A percentile compares a stretch with the other conserved stretches of the same genome.
Conservation (phyloP, 352 stramenopile species). For the Albugo candida region DNA sequence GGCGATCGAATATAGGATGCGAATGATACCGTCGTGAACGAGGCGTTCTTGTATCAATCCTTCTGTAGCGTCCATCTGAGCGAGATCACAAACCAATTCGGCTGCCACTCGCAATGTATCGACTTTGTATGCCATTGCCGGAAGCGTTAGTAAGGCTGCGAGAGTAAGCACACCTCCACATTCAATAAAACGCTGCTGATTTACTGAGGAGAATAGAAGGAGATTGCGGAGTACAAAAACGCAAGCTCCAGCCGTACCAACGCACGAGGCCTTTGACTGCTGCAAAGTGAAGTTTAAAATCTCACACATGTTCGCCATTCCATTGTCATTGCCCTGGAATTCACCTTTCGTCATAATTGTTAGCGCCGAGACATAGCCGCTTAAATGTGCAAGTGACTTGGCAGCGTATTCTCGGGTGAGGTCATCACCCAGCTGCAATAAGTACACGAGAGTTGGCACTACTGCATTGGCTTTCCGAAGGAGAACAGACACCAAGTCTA, state of each 20-base stretch:
- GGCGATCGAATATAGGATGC: conserved; percentile 33
- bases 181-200: conserved; percentile 41
- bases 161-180: conserved; percentile 43
- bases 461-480: conserved; percentile 51
- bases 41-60: conserved; percentile 24
- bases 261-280: conserved; percentile 27
- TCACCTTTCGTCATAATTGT: conserved; percentile 2
- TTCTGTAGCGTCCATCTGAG: conserved; percentile 14
- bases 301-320: conserved; percentile 24
- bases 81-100: conserved; percentile 47
- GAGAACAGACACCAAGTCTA: conserved; percentile 20
- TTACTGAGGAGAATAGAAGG: conserved; percentile 22
- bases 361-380: conserved; percentile 22
- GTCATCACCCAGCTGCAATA: conserved; percentile 42
- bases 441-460: conserved; percentile 31
- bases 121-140: conserved; percentile 24
- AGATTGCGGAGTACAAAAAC: conserved; percentile 60
- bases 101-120: conserved; percentile 27
- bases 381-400: conserved; percentile 43
- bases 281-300: conserved; percentile 56
- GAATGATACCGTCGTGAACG: conserved; percentile 51
- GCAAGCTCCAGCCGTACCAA: conserved; percentile 30
- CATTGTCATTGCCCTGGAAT: conserved; percentile 1
- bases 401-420: conserved; percentile 49
- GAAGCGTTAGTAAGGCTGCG: conserved; percentile 25